Conservation (phyloP, 1,284 basidiomycete species). For the Papiliotrema flavescens region DNA sequence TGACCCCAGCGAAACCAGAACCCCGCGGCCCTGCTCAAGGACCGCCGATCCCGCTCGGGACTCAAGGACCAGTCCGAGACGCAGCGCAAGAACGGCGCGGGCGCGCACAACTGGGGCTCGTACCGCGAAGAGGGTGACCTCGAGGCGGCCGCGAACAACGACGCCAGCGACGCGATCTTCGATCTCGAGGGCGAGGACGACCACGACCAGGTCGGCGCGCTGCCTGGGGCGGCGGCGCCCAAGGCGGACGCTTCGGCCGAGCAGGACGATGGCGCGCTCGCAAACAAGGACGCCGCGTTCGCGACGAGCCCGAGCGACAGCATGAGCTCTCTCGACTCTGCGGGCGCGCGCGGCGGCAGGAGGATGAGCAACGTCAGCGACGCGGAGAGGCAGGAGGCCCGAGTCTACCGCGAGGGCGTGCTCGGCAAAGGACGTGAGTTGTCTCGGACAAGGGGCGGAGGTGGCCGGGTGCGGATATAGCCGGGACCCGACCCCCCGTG, state of each 20-base stretch:
- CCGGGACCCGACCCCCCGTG: too few relatives aligned
- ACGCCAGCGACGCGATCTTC: slow-evolving; percentile 11
- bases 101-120: slow-evolving; percentile 78
- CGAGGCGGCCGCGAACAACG: slow-evolving; percentile 52
- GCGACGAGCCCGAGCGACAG: slow-evolving; percentile 24
- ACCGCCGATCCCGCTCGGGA: slow-evolving; percentile 68
- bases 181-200: slow-evolving; percentile 14
- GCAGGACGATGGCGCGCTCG: slow-evolving; percentile 1
- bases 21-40: slow-evolving; percentile 70
- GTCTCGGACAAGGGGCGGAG: background rate
- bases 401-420: slow-evolving; percentile 40
- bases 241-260: background rate
- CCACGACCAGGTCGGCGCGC: background rate
- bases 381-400: slow-evolving; percentile 59
- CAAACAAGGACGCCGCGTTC: slow-evolving; percentile 7
- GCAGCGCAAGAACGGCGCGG: slow-evolving; percentile 69
- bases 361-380: slow-evolving; percentile 53
- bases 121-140: slow-evolving; percentile 58
- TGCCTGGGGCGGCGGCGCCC: background rate
- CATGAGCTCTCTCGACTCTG: slow-evolving; percentile 24
- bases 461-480: too few relatives aligned
- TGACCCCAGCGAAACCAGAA: slow-evolving; percentile 54
- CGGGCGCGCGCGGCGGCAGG: slow-evolving; percentile 14
- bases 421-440: slow-evolving; percentile 35
- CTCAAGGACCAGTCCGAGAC: slow-evolving; percentile 59